These are phyloP conservation scores for Aleurites moluccanus DNA, from an alignment of 441 rosid species.

Conservation along the genomic window DNA sequence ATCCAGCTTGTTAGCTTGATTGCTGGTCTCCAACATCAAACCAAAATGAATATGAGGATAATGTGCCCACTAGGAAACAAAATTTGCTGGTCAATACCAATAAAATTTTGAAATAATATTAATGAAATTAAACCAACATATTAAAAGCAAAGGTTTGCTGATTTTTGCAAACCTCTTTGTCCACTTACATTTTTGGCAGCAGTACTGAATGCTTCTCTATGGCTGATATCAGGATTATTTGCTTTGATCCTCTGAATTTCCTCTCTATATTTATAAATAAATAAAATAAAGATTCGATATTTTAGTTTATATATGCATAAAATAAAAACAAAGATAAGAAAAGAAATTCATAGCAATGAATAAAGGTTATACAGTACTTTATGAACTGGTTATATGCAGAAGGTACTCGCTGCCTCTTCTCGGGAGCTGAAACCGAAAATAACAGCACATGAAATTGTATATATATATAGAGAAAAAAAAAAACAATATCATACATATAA, in stretches of 20 bases:
- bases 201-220: slow-evolving; percentile 97
- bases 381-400: slow-evolving; percentile 98
- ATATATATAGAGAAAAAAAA: not conserved
- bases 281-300: not conserved
- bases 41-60: slow-evolving; percentile 94
- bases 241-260: slow-evolving; percentile 98
- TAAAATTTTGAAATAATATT: slow-evolving; percentile 6
- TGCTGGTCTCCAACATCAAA: slow-evolving; percentile 75
- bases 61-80: slow-evolving; percentile 77
- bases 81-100: slow-evolving; percentile 4
- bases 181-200: slow-evolving; percentile 92
- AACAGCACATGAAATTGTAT: slow-evolving; percentile 27
- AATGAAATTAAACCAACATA: not conserved
- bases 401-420: slow-evolving; percentile 96
- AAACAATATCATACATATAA: not conserved
- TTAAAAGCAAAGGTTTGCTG: not conserved
- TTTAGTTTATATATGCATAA: not conserved
- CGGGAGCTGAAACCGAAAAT: slow-evolving; percentile 71
- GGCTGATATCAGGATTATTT: slow-evolving; percentile 87
- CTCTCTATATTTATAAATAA: slow-evolving; percentile 49
- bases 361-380: slow-evolving; percentile 48
- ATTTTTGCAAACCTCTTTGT: not conserved
- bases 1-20: slow-evolving; percentile 61
- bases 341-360: slow-evolving; percentile 12
- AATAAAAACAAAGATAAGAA: not conserved